Percentiles rank a stretch among this genome's conserved stretches.
phyloP scores from a whole-genome alignment of 331 rosid genomes.

The Quercus lobata region DNA sequence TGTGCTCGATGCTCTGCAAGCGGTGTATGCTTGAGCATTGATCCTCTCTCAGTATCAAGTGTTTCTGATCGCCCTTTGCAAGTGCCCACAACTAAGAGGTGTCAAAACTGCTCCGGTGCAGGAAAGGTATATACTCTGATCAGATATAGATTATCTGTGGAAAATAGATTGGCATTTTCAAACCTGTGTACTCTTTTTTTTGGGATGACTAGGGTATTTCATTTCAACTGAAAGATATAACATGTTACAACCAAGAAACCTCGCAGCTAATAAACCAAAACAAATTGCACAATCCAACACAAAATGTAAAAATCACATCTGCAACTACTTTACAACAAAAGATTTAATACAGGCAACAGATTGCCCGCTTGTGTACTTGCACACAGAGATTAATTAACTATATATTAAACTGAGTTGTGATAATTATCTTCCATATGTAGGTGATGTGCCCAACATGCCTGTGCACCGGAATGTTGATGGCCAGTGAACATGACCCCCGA shows the following conservation, averaged over 20 bases:
- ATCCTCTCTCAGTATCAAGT: slow-evolving; percentile 54
- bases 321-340: too few species aligned
- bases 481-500: slow-evolving; percentile 91
- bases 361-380: background rate
- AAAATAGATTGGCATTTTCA: background rate
- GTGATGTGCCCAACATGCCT: slow-evolving; percentile 98
- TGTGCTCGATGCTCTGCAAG: slow-evolving; percentile 90
- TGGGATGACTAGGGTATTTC: too few species aligned
- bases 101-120: slow-evolving; percentile 91
- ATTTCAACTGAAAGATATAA: too few species aligned
- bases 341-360: too few species aligned
- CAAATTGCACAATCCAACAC: too few species aligned
- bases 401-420: background rate
- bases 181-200: too few species aligned
- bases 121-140: slow-evolving; percentile 64
- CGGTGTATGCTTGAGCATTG: slow-evolving; percentile 65
- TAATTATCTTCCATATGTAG: slow-evolving; percentile 28
- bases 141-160: background rate
- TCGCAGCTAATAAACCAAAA: too few species aligned
- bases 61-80: slow-evolving; percentile 43
- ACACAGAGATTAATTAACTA: background rate
- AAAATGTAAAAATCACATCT: too few species aligned
- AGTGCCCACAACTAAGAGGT: slow-evolving; percentile 70
- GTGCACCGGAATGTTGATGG: slow-evolving; percentile 97
- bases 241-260: too few species aligned